Evolutionary conservation across 768 basidiomycete genomes (phyloP), one percentile per base, ranked within the genome.

Genomic region (Kwoniella bestiolae): DNA sequence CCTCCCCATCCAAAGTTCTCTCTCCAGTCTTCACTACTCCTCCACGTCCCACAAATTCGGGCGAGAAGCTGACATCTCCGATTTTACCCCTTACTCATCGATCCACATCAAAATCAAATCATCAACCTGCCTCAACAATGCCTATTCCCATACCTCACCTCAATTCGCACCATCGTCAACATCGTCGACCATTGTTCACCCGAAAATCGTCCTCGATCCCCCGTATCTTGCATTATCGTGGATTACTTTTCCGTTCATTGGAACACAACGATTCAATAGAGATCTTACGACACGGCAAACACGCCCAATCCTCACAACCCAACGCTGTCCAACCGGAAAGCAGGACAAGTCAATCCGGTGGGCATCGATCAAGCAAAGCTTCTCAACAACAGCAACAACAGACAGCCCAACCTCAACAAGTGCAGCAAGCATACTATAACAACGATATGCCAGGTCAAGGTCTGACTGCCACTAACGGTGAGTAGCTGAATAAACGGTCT

Each of bases 211-310:
- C 63, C 38, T 44, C 31, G 11, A 49, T 66, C 52, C 67, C 35
- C 25, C 59, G 35, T 25, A 29, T 11, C n/a, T 26, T 21, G 14
- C 56, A n/a, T 44, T 25, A 63, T 57, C 56, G 2, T 34, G 41
- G 49, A 7, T 16, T 35, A 3, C 53, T 47, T 16, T 56, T 61
- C 29, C 35, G 58, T 16, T 49, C 31, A 35, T 7, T 61, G n/a
- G 41, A 41, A 25, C 60, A 63, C 50, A 23, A 32, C 60, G 59
- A 63, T 49, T 64, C 61, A 32, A 34, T 70, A 91, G 91, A 89
- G 83, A 87, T 92, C 65, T 90, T 92, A 64, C 86, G 91, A 77
- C 90, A 91, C 83, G 90, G 90, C 76, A 89, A 89, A 77, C 86
- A 90, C 77, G 82, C 79, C 66, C 78, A 78, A 61, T 58, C 73